Evolutionary conservation across 2,329 filamentous ascomycete genomes (phyloP).

Genomic region (Colletotrichum trifolii): DNA sequence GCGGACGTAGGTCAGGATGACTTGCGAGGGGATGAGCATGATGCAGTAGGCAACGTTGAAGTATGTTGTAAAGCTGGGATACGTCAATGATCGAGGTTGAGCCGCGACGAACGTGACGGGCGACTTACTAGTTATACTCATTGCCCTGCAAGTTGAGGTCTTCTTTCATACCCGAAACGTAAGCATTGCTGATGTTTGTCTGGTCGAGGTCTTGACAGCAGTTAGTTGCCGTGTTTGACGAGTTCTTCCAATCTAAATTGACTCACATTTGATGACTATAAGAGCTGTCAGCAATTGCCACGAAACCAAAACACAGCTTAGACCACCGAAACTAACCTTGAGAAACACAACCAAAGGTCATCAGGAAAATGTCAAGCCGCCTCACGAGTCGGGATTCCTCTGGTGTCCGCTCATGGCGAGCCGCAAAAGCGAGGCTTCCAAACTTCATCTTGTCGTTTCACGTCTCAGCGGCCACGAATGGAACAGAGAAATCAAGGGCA

Average conservation of each 20-base stretch:
- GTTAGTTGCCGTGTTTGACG: slow-evolving; percentile 33
- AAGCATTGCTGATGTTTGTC: slow-evolving; percentile 56
- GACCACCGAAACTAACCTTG: slow-evolving; percentile 23
- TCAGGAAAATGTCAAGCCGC: slow-evolving; percentile 36
- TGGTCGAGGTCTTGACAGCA: slow-evolving; percentile 44
- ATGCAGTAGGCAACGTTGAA: slow-evolving; percentile 41
- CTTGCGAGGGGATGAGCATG: slow-evolving; percentile 43
- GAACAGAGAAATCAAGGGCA: background rate
- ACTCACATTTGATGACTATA: slow-evolving; percentile 38
- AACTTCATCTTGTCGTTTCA: slow-evolving; percentile 15
- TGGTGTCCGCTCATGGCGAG: slow-evolving; percentile 31
- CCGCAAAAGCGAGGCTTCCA: slow-evolving; percentile 32
- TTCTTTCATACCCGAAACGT: slow-evolving; percentile 60
- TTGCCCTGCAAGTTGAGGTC: slow-evolving; percentile 59
- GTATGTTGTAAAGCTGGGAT: slow-evolving; percentile 36
- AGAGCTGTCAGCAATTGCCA: slow-evolving; percentile 4
- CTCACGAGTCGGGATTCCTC: slow-evolving; percentile 30
- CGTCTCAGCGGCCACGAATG: background rate
- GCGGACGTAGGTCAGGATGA: slow-evolving; percentile 43
- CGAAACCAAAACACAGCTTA: background rate
- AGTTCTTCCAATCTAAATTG: background rate
- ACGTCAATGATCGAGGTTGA: background rate
- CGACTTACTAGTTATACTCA: slow-evolving; percentile 43
- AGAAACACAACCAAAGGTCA: slow-evolving; percentile 39
- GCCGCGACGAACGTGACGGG: background rate